Evolutionary conservation across 208 protist species (phyloP).

Genomic region (Leishmania braziliensis): DNA sequence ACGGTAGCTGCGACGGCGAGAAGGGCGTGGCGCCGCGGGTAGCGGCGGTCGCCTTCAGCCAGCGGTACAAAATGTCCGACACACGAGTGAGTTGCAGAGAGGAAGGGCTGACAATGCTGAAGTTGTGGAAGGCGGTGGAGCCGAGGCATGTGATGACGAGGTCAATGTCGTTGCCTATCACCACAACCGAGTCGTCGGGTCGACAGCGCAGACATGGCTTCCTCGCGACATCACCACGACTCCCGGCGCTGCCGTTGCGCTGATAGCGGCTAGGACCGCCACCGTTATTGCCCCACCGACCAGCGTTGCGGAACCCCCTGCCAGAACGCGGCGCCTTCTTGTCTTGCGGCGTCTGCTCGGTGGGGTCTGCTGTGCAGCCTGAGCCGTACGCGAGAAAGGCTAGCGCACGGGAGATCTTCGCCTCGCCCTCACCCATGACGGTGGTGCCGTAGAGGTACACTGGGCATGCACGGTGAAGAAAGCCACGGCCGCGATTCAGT

Average conservation of each 20-base stretch:
- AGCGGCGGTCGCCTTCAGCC: slow-evolving; percentile 55
- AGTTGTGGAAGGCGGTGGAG: slow-evolving; percentile 80
- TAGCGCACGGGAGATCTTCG: slow-evolving; percentile 82
- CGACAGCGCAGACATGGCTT: slow-evolving; percentile 33
- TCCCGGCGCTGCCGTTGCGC: not conserved
- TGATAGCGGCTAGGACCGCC: not conserved
- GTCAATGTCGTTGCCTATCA: slow-evolving; percentile 90
- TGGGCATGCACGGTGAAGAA: slow-evolving; percentile 53
- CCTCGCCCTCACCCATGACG: slow-evolving; percentile 81
- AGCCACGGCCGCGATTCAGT: slow-evolving; percentile 58
- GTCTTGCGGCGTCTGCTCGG: not conserved
- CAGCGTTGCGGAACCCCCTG: not conserved
- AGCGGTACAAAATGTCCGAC: slow-evolving; percentile 76
- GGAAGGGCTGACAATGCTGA: slow-evolving; percentile 77
- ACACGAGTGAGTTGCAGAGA: slow-evolving; percentile 84
- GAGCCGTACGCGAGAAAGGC: slow-evolving; percentile 57
- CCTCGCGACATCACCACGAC: not conserved
- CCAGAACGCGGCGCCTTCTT: not conserved
- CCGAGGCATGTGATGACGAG: slow-evolving; percentile 83
- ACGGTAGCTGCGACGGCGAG: slow-evolving; percentile 54
- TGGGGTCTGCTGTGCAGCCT: not conserved
- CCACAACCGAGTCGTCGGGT: slow-evolving; percentile 68
- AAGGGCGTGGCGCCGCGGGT: slow-evolving; percentile 41
- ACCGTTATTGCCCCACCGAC: not conserved
- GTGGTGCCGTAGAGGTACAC: slow-evolving; percentile 84